Conservation (phyloP, 2,329 filamentous ascomycete genomes). For the Geoglossum cookeanum region DNA sequence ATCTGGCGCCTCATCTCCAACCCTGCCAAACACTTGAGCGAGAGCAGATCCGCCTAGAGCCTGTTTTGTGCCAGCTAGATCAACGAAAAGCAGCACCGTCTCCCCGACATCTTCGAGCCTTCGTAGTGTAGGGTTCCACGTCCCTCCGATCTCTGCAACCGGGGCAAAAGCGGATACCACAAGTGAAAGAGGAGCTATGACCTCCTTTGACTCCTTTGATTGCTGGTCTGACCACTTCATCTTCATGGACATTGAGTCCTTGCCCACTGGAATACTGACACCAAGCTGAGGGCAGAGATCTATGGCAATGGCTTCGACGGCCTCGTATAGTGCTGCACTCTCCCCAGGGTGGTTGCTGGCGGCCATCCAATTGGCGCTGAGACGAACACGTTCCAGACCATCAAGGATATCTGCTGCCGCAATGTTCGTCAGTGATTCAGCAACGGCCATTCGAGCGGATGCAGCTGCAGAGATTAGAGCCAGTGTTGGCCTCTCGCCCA, state of each 20-base stretch:
- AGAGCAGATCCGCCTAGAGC: conserved; percentile 80
- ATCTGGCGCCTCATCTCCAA: conserved; percentile 73
- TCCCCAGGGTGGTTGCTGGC: conserved; percentile 88
- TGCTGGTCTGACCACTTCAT: conserved; percentile 71
- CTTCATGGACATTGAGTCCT: conserved; percentile 98
- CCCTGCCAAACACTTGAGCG: conserved; percentile 70
- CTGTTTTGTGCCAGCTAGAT: conserved; percentile 63
- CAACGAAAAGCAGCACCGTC: conserved; percentile 74
- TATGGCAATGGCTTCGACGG: conserved; percentile 82
- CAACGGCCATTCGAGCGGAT: conserved; percentile 91
- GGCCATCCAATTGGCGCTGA: conserved; percentile 98
- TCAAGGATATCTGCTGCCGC: conserved; percentile 60
- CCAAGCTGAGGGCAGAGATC: conserved; percentile 80
- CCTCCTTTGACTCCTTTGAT: conserved; percentile 52
- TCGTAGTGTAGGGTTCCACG: conserved; percentile 82
- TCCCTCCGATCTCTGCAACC: conserved; percentile 63
- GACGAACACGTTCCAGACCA: conserved; percentile 57
- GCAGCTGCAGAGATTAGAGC: conserved; percentile 79
- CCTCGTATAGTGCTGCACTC: conserved; percentile 80
- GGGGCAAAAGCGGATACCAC: conserved; percentile 82
- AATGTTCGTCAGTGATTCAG: conserved; percentile 82
- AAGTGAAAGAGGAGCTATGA: conserved; percentile 79
- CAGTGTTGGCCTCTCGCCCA: conserved; percentile 80
- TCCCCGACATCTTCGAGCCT: conserved; percentile 76
- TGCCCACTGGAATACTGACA: conserved; percentile 86